Conservation (phyloP, 371 early-diverging fungal species). For the Mortierella sp. region DNA sequence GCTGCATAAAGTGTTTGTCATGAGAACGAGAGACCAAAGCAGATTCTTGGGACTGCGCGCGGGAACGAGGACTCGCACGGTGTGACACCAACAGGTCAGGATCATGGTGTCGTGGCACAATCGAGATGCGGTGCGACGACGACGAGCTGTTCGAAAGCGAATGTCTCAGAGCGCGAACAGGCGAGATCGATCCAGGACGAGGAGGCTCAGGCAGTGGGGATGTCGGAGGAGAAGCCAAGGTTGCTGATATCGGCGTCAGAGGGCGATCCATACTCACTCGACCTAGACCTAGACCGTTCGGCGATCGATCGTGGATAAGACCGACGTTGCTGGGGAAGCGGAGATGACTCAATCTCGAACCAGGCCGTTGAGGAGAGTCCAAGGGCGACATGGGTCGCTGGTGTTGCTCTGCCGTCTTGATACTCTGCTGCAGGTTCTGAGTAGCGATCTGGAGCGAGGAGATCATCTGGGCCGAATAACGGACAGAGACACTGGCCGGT, state of each 20-base stretch:
- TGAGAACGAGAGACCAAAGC: slow-evolving; percentile 10
- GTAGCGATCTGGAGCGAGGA: slow-evolving; percentile 26
- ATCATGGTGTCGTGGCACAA: slow-evolving; percentile 51
- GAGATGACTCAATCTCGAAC: slow-evolving; percentile 10
- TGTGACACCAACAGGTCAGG: slow-evolving; percentile 31
- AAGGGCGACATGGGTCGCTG: background rate
- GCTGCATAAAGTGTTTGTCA: slow-evolving; percentile 14
- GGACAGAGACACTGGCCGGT: slow-evolving; percentile 30
- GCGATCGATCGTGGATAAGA: slow-evolving; percentile 7
- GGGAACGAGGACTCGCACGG: slow-evolving; percentile 23
- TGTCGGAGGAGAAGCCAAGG: slow-evolving; percentile 32
- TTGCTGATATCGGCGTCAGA: slow-evolving; percentile 23
- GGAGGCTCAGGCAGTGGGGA: slow-evolving; percentile 41
- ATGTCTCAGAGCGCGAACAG: slow-evolving; percentile 21
- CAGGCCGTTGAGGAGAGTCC: background rate
- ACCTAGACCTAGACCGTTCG: background rate
- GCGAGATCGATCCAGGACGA: slow-evolving; percentile 15
- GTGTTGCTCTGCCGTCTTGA: background rate
- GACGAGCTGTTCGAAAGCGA: slow-evolving; percentile 43
- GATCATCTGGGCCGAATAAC: slow-evolving; percentile 37
- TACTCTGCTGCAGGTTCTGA: background rate
- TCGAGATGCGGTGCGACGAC: slow-evolving; percentile 46
- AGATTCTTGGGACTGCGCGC: slow-evolving; percentile 42
- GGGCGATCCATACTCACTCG: slow-evolving; percentile 21
- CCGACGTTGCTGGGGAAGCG: background rate